These are phyloP conservation scores for Colletotrichum eleusines DNA, from an alignment of 2,329 filamentous ascomycete genomes.

Conservation along the genomic window DNA sequence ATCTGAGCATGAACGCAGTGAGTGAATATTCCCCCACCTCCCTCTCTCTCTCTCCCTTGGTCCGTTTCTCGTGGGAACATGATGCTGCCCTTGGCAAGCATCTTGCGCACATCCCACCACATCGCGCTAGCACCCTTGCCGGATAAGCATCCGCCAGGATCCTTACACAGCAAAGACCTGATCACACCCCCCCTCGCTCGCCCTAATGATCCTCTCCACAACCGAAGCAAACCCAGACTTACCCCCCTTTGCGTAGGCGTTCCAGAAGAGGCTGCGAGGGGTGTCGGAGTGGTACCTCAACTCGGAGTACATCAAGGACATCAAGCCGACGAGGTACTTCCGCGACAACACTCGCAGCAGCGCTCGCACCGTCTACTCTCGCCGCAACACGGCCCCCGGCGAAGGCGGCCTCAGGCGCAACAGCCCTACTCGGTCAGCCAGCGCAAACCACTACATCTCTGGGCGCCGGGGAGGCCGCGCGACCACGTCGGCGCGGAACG, in stretches of 20 bases:
- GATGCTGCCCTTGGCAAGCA: neutral
- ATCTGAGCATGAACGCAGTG: slow-evolving; percentile 95
- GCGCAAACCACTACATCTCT: slow-evolving; percentile 42
- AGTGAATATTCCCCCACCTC: slow-evolving; percentile 47
- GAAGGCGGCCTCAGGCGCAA: slow-evolving; percentile 43
- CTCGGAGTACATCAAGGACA: slow-evolving; percentile 75
- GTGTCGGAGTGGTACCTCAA: slow-evolving; percentile 83
- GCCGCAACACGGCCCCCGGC: slow-evolving; percentile 28
- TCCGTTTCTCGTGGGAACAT: neutral
- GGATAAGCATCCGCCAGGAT: slow-evolving; percentile 3
- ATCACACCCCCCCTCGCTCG: too few species aligned
- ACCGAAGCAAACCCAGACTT: neutral
- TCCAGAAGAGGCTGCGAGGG: slow-evolving; percentile 56
- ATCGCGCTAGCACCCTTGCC: neutral
- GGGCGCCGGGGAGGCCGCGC: slow-evolving; percentile 52
- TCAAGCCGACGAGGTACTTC: slow-evolving; percentile 88
- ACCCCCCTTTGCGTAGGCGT: slow-evolving; percentile 49
- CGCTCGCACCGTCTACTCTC: slow-evolving; percentile 10
- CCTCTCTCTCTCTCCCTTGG: neutral
- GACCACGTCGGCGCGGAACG: slow-evolving; percentile 44
- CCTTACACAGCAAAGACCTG: too few species aligned
- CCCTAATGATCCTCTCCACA: slow-evolving; percentile 18
- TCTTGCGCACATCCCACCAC: neutral
- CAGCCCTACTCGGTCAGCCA: slow-evolving; percentile 44
- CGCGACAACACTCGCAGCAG: slow-evolving; percentile 21